A percentile compares a stretch with the other conserved stretches of the same genome.
Evolutionary conservation across 2,329 filamentous ascomycete species (phyloP).

Genomic region (Chaetothyriales sp.): DNA sequence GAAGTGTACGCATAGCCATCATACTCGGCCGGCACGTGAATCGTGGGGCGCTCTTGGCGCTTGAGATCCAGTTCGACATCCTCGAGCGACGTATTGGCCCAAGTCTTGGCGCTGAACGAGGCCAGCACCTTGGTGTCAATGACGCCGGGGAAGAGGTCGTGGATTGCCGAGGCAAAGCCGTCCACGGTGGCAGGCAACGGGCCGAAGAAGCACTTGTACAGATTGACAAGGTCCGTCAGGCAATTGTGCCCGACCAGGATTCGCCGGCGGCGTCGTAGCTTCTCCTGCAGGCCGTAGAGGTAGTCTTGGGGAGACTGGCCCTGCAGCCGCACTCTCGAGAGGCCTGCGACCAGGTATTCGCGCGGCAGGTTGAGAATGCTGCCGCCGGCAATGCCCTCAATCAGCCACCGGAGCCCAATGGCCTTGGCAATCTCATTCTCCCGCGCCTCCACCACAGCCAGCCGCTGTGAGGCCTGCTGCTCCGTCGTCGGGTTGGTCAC

Average conservation of each 20-base stretch:
- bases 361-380: constrained; percentile 26
- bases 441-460: constrained; percentile 16
- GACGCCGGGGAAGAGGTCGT: constrained; percentile 42
- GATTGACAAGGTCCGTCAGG: constrained; percentile 49
- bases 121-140: constrained; percentile 53
- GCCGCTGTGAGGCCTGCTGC: constrained; percentile 22
- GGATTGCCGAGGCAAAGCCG: constrained; percentile 39
- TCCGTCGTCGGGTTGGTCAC: constrained; percentile 26
- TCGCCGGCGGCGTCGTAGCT: constrained; percentile 33
- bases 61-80: constrained; percentile 35
- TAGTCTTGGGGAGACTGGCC: constrained; percentile 19
- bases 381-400: constrained; percentile 32
- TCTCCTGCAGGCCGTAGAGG: constrained; percentile 23
- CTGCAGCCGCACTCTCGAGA: constrained; percentile 11
- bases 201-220: constrained; percentile 48
- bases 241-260: constrained; percentile 50
- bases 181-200: constrained; percentile 41
- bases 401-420: constrained; percentile 34
- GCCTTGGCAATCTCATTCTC: constrained; percentile 24
- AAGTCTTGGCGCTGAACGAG: constrained; percentile 24
- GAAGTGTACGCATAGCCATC: constrained; percentile 23
- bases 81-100: constrained; percentile 32
- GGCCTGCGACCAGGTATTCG: constrained; percentile 21
- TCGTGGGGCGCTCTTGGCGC: constrained; percentile 21
- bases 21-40: constrained; percentile 25